Evolutionary conservation across 345 rosid species (phyloP).

Genomic region (Citrus mangshanensis): DNA sequence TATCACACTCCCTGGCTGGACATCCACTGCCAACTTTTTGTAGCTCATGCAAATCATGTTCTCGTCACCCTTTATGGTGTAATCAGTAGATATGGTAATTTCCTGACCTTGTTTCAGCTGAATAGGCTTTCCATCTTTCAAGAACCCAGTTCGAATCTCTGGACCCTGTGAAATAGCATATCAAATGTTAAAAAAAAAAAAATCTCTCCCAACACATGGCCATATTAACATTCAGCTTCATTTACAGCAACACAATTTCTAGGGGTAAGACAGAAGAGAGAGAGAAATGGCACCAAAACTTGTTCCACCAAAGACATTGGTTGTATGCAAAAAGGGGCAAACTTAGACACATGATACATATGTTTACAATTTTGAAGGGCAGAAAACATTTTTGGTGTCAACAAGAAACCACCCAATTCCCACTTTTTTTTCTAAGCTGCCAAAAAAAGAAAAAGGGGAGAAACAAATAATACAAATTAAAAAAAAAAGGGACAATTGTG

Average conservation of each 20-base stretch:
- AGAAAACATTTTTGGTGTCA: neutral
- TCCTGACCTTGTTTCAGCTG: slow-evolving; percentile 76
- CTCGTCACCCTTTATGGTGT: slow-evolving; percentile 71
- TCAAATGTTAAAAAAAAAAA: neutral
- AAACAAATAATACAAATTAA: no score
- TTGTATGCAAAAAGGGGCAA: neutral
- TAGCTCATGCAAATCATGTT: slow-evolving; percentile 85
- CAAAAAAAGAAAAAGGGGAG: neutral
- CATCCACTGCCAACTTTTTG: slow-evolving; percentile 80
- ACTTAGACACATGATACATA: neutral
- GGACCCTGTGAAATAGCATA: slow-evolving; percentile 53
- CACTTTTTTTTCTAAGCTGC: neutral
- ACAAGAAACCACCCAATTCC: neutral
- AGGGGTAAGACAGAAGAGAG: neutral
- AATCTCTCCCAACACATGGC: no score
- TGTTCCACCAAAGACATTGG: neutral
- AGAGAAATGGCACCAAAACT: neutral
- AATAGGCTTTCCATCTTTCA: slow-evolving; percentile 64
- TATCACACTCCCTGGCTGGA: slow-evolving; percentile 82
- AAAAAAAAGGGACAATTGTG: neutral
- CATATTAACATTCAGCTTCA: neutral
- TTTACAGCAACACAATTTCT: neutral
- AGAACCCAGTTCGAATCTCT: slow-evolving; percentile 78
- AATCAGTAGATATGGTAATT: slow-evolving; percentile 81
- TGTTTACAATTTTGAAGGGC: neutral